phyloP scores from a whole-genome alignment of 1,284 basidiomycete genomes.

The Neolentinus lepideus region DNA sequence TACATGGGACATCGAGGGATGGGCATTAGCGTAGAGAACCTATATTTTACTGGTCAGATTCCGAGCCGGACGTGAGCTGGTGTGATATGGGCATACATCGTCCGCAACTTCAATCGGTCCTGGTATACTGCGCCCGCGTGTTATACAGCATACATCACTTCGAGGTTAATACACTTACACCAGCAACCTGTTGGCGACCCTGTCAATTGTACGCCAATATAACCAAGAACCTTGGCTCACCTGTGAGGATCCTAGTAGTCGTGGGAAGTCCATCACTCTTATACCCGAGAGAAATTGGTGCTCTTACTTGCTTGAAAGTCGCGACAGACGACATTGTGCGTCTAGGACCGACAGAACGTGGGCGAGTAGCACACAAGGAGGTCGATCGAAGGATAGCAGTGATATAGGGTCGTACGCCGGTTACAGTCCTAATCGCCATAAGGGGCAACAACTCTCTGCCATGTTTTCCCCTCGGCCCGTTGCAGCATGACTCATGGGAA shows the following conservation, averaged over 20 bases:
- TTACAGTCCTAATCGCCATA: neutral
- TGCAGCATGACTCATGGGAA: conserved; percentile 1
- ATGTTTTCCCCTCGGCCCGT: neutral
- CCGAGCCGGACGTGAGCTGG: neutral
- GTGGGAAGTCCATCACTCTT: neutral
- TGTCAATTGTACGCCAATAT: neutral
- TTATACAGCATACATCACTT: neutral
- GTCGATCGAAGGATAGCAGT: neutral
- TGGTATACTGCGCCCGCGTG: conserved; percentile 49
- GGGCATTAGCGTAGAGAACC: conserved; percentile 78
- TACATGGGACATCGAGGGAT: conserved; percentile 87
- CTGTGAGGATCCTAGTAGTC: neutral
- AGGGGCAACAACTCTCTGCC: neutral
- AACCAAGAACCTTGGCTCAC: neutral
- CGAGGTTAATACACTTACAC: conserved; percentile 5
- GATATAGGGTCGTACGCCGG: neutral
- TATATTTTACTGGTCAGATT: conserved; percentile 13
- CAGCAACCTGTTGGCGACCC: neutral
- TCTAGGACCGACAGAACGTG: neutral
- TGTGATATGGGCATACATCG: conserved; percentile 43
- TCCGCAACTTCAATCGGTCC: conserved; percentile 81
- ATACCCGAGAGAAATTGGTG: neutral
- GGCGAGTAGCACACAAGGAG: neutral
- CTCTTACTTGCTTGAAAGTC: neutral
- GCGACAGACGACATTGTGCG: neutral